These are phyloP conservation scores for Scolecobasidium constrictum DNA, from an alignment of 2,329 filamentous ascomycete species.

Conservation along the genomic window DNA sequence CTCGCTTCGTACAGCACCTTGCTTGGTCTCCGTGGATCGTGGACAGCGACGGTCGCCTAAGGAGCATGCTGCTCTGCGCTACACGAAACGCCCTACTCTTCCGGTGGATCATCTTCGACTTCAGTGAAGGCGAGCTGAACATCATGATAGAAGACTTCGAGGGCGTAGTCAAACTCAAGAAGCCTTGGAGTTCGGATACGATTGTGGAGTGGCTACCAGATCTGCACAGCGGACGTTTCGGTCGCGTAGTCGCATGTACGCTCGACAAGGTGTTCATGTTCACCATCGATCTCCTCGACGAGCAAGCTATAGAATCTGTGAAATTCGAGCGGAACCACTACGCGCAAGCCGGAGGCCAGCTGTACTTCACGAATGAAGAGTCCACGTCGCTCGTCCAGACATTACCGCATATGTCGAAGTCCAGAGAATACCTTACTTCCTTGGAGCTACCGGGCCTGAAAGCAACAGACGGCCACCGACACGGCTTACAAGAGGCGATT, in stretches of 20 bases:
- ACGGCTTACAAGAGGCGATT: conserved; percentile 31
- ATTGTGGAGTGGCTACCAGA: conserved; percentile 3
- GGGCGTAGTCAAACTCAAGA: background rate
- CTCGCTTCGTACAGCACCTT: background rate
- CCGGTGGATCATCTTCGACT: background rate
- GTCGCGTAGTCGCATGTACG: background rate
- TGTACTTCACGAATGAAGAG: conserved; percentile 12
- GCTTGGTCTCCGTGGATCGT: conserved; percentile 8
- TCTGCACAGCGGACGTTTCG: background rate
- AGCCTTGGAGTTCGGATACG: background rate
- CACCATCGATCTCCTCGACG: background rate
- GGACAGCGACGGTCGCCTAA: background rate
- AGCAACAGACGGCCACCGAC: conserved; percentile 7
- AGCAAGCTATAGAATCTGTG: background rate
- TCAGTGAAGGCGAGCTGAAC: background rate
- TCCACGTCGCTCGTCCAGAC: background rate
- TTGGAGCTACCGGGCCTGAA: conserved; percentile 5
- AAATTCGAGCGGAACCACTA: conserved; percentile 1
- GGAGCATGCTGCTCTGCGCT: background rate
- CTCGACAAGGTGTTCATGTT: conserved; percentile 1
- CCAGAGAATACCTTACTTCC: conserved; percentile 26
- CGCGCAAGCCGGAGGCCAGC: conserved; percentile 2
- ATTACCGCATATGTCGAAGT: conserved; percentile 14
- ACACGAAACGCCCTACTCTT: conserved; percentile 1
- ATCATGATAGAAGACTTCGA: background rate